A percentile compares a stretch with the other conserved stretches of the same genome.
Evolutionary conservation across 768 basidiomycete genomes (phyloP).

Genomic region (Tephrocybe sp.): DNA sequence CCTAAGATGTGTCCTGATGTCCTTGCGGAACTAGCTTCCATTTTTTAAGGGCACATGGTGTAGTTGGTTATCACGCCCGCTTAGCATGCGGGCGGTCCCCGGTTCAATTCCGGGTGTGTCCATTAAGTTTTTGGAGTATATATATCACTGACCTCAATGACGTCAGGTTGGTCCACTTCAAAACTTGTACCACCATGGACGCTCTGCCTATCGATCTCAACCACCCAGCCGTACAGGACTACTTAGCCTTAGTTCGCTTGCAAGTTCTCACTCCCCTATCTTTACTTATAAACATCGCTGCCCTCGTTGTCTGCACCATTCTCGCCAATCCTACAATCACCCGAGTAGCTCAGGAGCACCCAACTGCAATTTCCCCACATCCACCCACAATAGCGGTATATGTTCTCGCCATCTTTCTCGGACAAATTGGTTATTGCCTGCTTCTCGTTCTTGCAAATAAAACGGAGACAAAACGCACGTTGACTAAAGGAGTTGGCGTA

Average conservation of each 20-base stretch:
- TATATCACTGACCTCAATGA: neutral
- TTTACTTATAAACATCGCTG: constrained; percentile 75
- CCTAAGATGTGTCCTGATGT: too few relatives aligned
- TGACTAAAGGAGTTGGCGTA: constrained; percentile 79
- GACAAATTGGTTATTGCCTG: constrained; percentile 81
- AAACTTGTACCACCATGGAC: constrained; percentile 38
- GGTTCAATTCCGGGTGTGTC: constrained; percentile 30
- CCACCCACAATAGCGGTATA: constrained; percentile 56
- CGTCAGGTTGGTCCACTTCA: neutral
- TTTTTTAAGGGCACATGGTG: constrained; percentile 25
- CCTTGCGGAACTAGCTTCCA: too few relatives aligned
- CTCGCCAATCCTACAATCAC: constrained; percentile 66
- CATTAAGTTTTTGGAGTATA: constrained; percentile 12
- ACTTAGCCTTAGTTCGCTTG: constrained; percentile 65
- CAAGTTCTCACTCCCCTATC: constrained; percentile 88
- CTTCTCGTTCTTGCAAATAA: constrained; percentile 70
- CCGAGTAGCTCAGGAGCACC: constrained; percentile 39
- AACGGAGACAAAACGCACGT: constrained; percentile 74
- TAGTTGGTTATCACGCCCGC: constrained; percentile 32
- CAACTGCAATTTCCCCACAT: constrained; percentile 72
- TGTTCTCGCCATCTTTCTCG: constrained; percentile 55
- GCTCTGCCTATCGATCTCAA: constrained; percentile 54
- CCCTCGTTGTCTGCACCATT: constrained; percentile 63
- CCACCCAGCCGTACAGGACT: constrained; percentile 62
- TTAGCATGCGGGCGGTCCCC: constrained; percentile 28